Base-by-base conservation (phyloP, 2,329 filamentous ascomycete genomes). In the Erysiphe pulchra region DNA sequence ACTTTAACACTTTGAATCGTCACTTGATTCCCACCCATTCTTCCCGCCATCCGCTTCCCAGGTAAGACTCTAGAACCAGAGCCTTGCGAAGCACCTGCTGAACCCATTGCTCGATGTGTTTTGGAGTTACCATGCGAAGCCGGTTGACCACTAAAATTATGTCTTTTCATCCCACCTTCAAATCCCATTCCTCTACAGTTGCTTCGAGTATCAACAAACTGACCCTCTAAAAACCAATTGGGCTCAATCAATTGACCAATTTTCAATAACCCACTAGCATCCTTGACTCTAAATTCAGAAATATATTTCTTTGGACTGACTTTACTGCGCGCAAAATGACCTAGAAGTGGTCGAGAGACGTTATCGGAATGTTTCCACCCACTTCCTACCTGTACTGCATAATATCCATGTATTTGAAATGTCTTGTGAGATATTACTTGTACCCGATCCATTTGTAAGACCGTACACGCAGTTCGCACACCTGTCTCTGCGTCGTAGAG, bases 21-120 rank as follows among this genome's bases (percentile, higher is more conserved):
- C 47, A 85, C 80, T 53, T 74, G 75, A 62, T 92, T 73, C 52
- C 80, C 81, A 51, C 90, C 90, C 90, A 98, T 95, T 48, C 83
- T 75, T 46, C 90, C 90, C 3, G 90, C 75, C 90, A 98, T 98
- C 65, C 85, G 90, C 74, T 98, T 98, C 49, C 90, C 90, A 0
- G 90, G 90, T 58, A 85, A 67, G 20, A 98, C 87, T 63, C 90
- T 75, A 50, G 83, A 92, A 64, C 90, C 90, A 59, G 80, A 77
- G 52, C 90, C 90, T 63, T 98, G 90, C 54, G 80, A 81, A 49
- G 80, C 83, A 60, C 90, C 90, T 8, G 79, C 71, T 32, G 84
- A 87, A 68, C 90, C 90, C 65, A 94, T 82, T 28, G 81, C 81
- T 57, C 90, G 74, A 69, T 98, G 90, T 57, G 83, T 85, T 65